Evolutionary conservation across 345 rosid genomes (phyloP), one percentile per base, ranked within the genome.

Genomic region (Nasturtium officinale): DNA sequence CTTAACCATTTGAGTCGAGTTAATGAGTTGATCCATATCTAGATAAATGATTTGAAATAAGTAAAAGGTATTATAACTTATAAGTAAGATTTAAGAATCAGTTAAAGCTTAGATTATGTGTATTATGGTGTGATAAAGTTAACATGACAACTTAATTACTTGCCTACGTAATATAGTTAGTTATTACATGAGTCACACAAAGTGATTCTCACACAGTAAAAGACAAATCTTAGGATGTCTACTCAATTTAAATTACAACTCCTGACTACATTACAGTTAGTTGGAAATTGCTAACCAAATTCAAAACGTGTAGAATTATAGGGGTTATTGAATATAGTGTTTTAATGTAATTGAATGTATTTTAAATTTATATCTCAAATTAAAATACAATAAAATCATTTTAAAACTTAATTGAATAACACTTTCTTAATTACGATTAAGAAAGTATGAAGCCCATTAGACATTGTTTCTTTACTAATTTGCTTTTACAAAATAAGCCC

Each of bases 261-360:
- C n/a, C 52, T 15, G 0, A 15, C 8, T 30, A 48, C 21, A 26
- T 61, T 23, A 23, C 4, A 23, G 51, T 60, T 60, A 35, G 76
- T 51, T 72, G 30, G 55, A 17, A 51, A 53, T 42, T 7, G 30
- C 23, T 42, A 63, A 20, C 37, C 70, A 63, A 43, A 30, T 63
- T 53, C 56, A 72, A 72, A 54, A 72, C 77, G 77, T 72, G 63
- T 18, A 4, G 25, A 37, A n/a, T n/a, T n/a, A n/a, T n/a, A n/a
- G n/a, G n/a, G n/a, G n/a, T n/a, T n/a, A n/a, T n/a, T n/a, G n/a
- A n/a, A n/a, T n/a, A n/a, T n/a, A n/a, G n/a, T n/a, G n/a, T n/a
- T n/a, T n/a, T n/a, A n/a, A n/a, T n/a, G n/a, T n/a, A n/a, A n/a
- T n/a, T n/a, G n/a, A n/a, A n/a, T n/a, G n/a, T n/a, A n/a, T n/a